Conservation (phyloP, 345 rosid genomes). For the Melaleuca quinquenervia region DNA sequence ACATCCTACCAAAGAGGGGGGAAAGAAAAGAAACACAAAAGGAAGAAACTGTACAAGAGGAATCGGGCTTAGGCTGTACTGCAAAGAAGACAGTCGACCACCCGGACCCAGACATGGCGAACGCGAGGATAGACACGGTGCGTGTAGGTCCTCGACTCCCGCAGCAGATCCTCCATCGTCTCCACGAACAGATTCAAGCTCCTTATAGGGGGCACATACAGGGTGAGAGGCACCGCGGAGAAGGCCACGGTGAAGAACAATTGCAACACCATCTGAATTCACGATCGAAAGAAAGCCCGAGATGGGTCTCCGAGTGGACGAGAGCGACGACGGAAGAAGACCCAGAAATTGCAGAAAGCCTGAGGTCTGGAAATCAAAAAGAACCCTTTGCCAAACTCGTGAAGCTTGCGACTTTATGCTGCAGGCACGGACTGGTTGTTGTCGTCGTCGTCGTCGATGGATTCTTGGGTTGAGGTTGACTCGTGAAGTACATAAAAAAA, state of each 20-base stretch:
- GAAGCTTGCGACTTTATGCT: too few relatives aligned
- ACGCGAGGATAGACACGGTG: constrained; percentile 53
- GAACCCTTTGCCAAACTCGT: neutral
- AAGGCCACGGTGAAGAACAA: constrained; percentile 76
- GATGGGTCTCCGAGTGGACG: neutral
- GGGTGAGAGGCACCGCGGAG: constrained; percentile 80
- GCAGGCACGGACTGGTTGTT: neutral
- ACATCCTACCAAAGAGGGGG: neutral
- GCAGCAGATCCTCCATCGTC: constrained; percentile 51
- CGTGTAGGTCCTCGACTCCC: constrained; percentile 49
- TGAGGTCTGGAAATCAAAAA: neutral
- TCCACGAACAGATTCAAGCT: constrained; percentile 66
- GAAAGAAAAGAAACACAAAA: neutral
- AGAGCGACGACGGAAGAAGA: neutral
- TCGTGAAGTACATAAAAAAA: neutral
- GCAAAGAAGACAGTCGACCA: constrained; percentile 58
- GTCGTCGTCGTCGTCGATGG: neutral
- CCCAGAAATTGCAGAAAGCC: neutral
- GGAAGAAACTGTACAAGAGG: neutral
- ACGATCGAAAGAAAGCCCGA: neutral
- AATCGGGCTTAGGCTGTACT: constrained; percentile 2
- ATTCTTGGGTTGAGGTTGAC: neutral
- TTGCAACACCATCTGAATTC: constrained; percentile 33
- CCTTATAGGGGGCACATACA: constrained; percentile 78
- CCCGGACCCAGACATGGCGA: constrained; percentile 56